Conservation (phyloP, 345 rosid genomes). For the Hibiscus tridactylites region DNA sequence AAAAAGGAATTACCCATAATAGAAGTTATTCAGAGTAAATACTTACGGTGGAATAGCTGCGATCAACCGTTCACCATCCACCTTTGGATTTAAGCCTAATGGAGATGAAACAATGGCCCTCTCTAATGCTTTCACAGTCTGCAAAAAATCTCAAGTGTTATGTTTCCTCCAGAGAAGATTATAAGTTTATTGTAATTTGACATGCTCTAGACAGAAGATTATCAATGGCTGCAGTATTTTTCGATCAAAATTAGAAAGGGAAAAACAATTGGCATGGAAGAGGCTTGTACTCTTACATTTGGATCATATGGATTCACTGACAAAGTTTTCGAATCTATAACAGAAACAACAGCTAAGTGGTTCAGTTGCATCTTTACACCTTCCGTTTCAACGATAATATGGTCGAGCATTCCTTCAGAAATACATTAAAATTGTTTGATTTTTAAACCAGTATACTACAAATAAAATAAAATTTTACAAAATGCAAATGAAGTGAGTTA, state of each 20-base stretch:
- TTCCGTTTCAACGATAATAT: slow-evolving; percentile 69
- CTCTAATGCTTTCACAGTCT: slow-evolving; percentile 77
- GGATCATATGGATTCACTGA: slow-evolving; percentile 93
- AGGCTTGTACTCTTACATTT: slow-evolving; percentile 34
- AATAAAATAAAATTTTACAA: background rate
- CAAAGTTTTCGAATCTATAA: slow-evolving; percentile 77
- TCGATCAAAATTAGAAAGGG: background rate
- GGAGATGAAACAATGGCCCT: slow-evolving; percentile 84
- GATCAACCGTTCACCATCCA: slow-evolving; percentile 71
- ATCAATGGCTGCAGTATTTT: background rate
- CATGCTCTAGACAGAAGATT: background rate
- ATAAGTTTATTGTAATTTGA: background rate
- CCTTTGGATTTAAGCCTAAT: slow-evolving; percentile 76
- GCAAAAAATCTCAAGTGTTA: slow-evolving; percentile 17
- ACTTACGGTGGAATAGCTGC: slow-evolving; percentile 83
- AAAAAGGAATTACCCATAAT: background rate
- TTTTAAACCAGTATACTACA: slow-evolving; percentile 6
- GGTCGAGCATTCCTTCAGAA: slow-evolving; percentile 86
- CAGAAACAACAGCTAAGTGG: slow-evolving; percentile 84
- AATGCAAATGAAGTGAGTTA: background rate
- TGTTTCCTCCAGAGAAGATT: background rate
- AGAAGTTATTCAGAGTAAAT: background rate
- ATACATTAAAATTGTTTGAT: background rate
- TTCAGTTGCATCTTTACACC: slow-evolving; percentile 72
- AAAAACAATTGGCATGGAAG: background rate